Percentiles rank a stretch among this genome's conserved stretches.
Conservation (phyloP, 345 rosid species). For the Arabis hirsuta region DNA sequence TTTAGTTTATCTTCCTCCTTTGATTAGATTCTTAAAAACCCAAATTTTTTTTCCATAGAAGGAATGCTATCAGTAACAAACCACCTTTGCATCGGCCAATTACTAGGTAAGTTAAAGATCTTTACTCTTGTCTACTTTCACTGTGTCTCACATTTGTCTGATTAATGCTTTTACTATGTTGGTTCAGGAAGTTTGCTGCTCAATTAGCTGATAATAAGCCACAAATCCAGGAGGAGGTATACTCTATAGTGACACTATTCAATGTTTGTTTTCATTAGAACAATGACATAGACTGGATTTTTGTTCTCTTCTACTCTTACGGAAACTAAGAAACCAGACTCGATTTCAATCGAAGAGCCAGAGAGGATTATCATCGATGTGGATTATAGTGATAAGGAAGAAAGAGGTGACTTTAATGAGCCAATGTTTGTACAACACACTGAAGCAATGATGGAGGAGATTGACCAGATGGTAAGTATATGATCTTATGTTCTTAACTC, state of each 20-base stretch:
- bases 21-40: not conserved
- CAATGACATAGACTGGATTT: constrained; percentile 1
- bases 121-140: constrained; percentile 22
- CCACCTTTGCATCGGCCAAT: constrained; percentile 76
- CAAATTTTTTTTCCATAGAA: constrained; percentile 40
- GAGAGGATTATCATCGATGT: constrained; percentile 55
- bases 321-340: constrained; percentile 55
- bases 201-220: constrained; percentile 67
- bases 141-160: constrained; percentile 24
- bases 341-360: constrained; percentile 45
- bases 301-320: constrained; percentile 32
- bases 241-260: constrained; percentile 20
- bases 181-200: constrained; percentile 74
- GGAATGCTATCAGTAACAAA: constrained; percentile 52
- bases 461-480: constrained; percentile 68
- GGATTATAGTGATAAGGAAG: constrained; percentile 45
- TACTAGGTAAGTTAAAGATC: constrained; percentile 61
- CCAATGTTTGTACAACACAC: constrained; percentile 86
- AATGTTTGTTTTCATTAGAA: constrained; percentile 10
- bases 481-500: not conserved
- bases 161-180: constrained; percentile 18
- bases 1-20: not conserved
- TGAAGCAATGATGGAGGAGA: constrained; percentile 85
- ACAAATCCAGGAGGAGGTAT: constrained; percentile 54
- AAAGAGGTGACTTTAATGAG: constrained; percentile 46